Evolutionary conservation across 2,329 filamentous ascomycete genomes (phyloP), one percentile per base, ranked within the genome.

Genomic region (Hypoxylon sp.): DNA sequence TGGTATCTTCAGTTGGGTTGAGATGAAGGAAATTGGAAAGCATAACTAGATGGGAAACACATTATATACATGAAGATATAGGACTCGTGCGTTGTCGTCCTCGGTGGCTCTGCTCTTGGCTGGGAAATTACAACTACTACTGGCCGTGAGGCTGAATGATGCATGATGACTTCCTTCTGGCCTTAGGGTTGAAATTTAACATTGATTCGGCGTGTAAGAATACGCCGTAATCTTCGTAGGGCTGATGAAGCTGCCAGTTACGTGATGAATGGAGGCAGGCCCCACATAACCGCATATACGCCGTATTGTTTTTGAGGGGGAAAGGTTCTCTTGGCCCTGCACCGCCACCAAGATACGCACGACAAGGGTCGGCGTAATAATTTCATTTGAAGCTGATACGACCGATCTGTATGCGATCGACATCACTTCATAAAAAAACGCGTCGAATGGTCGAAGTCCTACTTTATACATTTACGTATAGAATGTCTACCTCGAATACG

Each of bases 261-360:
- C 51, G 50, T 37, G 27, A 27, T 11, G 1, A 30, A n/a, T 25
- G 30, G 17, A 10, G 25, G 6, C 10, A 11, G 49, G 37, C 44
- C 48, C 63, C 66, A 63, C 57, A 14, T 6, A 54, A 50, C 14
- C 42, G 46, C 64, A 59, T 49, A 64, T 68, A 70, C 68, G 68
- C 64, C 68, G 68, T 70, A 59, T 70, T 51, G 17, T 14, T 37
- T 42, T 25, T 46, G 35, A 35, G 27, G 10, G 33, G 27, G 6
- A 11, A 35, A 7, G 8, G 1, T 10, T 10, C 13, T n/a, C 42
- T 50, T 35, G 48, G 51, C 42, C 51, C 33, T 61, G 57, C 57
- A 53, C 53, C n/a, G 53, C 57, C 48, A 42, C 30, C 40, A n/a
- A 27, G 13, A 33, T 46, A n/a, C 31, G 30, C 20, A 2, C 37